Base-by-base conservation (phyloP, 495 filamentous ascomycete species). In the Penicillium psychrofluorescens region DNA sequence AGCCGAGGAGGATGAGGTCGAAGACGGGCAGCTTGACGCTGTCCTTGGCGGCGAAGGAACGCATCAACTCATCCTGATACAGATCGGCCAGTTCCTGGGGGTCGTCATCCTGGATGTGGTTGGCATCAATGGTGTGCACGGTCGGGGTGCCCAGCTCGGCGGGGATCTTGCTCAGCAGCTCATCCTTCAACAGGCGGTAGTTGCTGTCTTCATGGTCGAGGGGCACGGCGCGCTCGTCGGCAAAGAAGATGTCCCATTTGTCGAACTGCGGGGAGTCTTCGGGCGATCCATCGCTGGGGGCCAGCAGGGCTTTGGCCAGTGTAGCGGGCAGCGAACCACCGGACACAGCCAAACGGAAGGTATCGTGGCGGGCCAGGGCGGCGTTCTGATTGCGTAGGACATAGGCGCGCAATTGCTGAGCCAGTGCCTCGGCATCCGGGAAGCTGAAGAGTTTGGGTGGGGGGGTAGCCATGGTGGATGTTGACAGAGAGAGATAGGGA, bases 211-310 rank as follows among this genome's bases (percentile, higher is more conserved):
- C 72, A 66, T 97, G 82, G 61, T 90, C 80, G 53, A 96, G 83
- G 8, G 94, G 88, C 28, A 98, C 94, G 27, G 84, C 84, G 51
- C 92, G 87, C 76, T 98, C 92, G 55, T 98, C 92, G 50, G 91
- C 91, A 67, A 95, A 97, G 77, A 96, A 98, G 59, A 98, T 85
- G 53, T 97, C 85, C 92, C 92, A 98, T 58, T 86, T 89, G 58
- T 73, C 71, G 73, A 91, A 96, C 51, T 82, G 71, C 43, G 89
- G 64, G 7, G 67, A 71, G 46, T 88, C 82, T 22, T 83, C 81
- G 9, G 68, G 61, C 30, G 62, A 60, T 31, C 75, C 79, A 45
- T 76, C 68, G 12, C 79, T 65, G 1, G 72, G 65, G 1, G 81
- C 62, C 4, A 97, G 78, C 8, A 98, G 81, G 2, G 89, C 86